Percentiles rank a stretch among this genome's conserved stretches.
Evolutionary conservation across 164 flowering plant genomes (phyloP).

Genomic region (Brasenia schreberi): DNA sequence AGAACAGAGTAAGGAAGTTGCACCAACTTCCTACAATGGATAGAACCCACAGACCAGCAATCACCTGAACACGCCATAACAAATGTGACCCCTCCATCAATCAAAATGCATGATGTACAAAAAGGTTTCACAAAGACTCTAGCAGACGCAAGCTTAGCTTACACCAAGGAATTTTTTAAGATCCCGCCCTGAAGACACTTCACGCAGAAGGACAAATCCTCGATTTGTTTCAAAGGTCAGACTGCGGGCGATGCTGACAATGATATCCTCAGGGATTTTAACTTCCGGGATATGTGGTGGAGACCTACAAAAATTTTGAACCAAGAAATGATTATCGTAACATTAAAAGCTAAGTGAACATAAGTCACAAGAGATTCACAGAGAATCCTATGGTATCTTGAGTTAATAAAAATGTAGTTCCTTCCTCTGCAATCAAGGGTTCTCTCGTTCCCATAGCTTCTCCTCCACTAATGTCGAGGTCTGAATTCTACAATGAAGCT

Average conservation of each 20-base stretch:
- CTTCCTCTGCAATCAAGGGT: too few species aligned
- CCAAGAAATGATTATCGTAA: too few species aligned
- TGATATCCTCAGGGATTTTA: slow-evolving; percentile 42
- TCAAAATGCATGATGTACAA: neutral
- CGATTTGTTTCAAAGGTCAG: slow-evolving; percentile 25
- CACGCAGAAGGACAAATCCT: slow-evolving; percentile 24
- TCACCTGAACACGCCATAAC: slow-evolving; percentile 18
- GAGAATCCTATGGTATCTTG: too few species aligned
- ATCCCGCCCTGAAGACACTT: slow-evolving; percentile 33
- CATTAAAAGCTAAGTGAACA: too few species aligned
- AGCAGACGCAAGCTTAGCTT: slow-evolving; percentile 9
- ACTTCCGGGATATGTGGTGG: slow-evolving; percentile 51
- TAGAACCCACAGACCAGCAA: slow-evolving; percentile 28
- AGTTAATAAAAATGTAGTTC: too few species aligned
- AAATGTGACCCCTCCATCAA: neutral
- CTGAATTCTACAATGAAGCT: too few species aligned
- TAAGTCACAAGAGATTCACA: too few species aligned
- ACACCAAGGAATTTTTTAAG: slow-evolving; percentile 37
- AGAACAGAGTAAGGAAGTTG: slow-evolving; percentile 38
- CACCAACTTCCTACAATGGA: slow-evolving; percentile 38
- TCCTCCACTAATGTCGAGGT: too few species aligned
- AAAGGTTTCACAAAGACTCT: neutral
- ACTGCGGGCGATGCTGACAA: slow-evolving; percentile 30
- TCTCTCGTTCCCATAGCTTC: too few species aligned
- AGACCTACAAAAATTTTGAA: slow-evolving; percentile 20